A percentile compares a stretch with the other conserved stretches of the same genome.
phyloP scores from a whole-genome alignment of 768 basidiomycete species.

The Auricularia auricula-judae region DNA sequence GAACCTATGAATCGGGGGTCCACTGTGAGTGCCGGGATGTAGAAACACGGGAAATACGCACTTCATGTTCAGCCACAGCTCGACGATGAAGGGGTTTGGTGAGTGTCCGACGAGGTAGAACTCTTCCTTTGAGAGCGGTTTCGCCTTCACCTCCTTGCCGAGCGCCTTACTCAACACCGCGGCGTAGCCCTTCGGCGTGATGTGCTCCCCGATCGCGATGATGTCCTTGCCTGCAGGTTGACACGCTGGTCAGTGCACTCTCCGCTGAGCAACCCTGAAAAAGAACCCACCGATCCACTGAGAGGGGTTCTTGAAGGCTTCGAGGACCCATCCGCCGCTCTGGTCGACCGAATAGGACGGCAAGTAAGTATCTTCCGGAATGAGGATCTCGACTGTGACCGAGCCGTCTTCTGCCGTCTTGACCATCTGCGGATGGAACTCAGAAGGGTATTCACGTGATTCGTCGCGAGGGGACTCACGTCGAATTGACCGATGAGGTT shows the following conservation, averaged over 20 bases:
- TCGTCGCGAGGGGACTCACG: not conserved
- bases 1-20: not conserved
- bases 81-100: not conserved
- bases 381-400: not conserved
- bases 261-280: not conserved
- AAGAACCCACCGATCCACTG: slow-evolving; percentile 3
- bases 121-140: not conserved
- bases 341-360: not conserved
- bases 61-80: not conserved
- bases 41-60: not conserved
- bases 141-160: not conserved
- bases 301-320: slow-evolving; percentile 1
- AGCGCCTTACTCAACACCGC: not conserved
- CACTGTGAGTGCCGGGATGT: not conserved
- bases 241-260: no score
- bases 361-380: not conserved
- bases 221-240: not conserved
- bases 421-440: not conserved
- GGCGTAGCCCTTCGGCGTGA: not conserved
- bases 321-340: not conserved
- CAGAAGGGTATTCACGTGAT: not conserved
- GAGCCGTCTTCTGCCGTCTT: not conserved
- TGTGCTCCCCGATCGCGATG: not conserved
- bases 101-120: not conserved
- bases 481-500: not conserved